Percentiles rank a stretch among this genome's conserved stretches.
phyloP scores from a whole-genome alignment of 2,329 filamentous ascomycete species.

The Daldinia eschscholtzii region DNA sequence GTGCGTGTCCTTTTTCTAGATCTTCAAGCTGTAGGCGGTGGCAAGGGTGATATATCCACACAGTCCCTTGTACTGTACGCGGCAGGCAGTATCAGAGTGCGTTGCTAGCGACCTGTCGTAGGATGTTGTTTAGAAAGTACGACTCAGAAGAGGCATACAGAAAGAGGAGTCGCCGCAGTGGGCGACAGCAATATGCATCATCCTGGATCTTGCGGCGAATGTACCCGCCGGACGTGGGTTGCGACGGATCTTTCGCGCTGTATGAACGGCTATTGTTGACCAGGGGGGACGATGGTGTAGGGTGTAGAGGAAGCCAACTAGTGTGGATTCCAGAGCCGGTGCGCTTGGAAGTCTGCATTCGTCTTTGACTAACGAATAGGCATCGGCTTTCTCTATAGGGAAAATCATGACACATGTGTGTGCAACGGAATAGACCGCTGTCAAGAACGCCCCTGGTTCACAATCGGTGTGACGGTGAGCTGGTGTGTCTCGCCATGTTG shows the following conservation, averaged over 20 bases:
- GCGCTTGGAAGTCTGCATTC: conserved; percentile 24
- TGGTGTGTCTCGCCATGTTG: conserved; percentile 38
- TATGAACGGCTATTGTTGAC: conserved; percentile 26
- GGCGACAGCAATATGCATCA: conserved; percentile 34
- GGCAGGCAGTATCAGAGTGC: conserved; percentile 22
- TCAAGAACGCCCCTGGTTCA: conserved; percentile 33
- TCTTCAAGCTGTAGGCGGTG: conserved; percentile 35
- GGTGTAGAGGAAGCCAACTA: conserved; percentile 16
- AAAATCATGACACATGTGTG: conserved; percentile 31
- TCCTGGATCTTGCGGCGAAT: conserved; percentile 34
- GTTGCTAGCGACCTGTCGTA: conserved; percentile 26
- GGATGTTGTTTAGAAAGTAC: conserved; percentile 27
- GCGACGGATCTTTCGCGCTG: conserved; percentile 32
- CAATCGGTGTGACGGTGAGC: conserved; percentile 39
- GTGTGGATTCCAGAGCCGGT: conserved; percentile 35
- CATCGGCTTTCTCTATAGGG: conserved; percentile 30
- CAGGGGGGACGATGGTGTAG: conserved; percentile 19
- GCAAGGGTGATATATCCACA: conserved; percentile 41
- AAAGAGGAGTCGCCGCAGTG: conserved; percentile 18
- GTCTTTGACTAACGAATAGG: conserved; percentile 29
- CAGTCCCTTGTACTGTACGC: conserved; percentile 40
- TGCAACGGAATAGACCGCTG: conserved; percentile 36
- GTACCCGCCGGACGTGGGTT: conserved; percentile 16
- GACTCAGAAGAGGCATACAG: conserved; percentile 16
- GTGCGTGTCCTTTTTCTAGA: conserved; percentile 43